Conservation (phyloP, 495 filamentous ascomycete genomes). For the Hypoxylon crocopeplum region DNA sequence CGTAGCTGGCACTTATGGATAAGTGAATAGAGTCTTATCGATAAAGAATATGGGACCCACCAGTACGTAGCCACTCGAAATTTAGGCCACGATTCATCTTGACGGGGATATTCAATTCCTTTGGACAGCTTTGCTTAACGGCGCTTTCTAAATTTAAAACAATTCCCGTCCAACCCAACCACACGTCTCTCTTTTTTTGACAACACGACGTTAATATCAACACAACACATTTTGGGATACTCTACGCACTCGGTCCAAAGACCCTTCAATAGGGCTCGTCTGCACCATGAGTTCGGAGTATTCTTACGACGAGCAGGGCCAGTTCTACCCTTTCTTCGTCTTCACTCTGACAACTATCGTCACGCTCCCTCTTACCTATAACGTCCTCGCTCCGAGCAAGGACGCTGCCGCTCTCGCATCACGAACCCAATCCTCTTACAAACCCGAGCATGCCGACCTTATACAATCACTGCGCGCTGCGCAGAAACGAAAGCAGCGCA, state of each 20-base stretch:
- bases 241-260: conserved; percentile 18
- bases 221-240: conserved; percentile 12
- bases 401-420: conserved; percentile 62
- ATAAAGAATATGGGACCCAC: conserved; percentile 13
- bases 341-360: conserved; percentile 86
- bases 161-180: too few relatives aligned
- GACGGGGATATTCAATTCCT: not conserved
- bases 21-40: conserved; percentile 25
- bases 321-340: conserved; percentile 99
- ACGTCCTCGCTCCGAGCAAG: conserved; percentile 77
- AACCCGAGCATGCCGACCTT: conserved; percentile 80
- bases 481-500: conserved; percentile 88
- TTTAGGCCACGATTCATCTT: conserved; percentile 44
- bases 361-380: conserved; percentile 90
- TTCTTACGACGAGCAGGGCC: conserved; percentile 96
- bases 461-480: conserved; percentile 85
- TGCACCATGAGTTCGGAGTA: conserved; percentile 91
- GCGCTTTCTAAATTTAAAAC: conserved; percentile 31
- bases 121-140: conserved; percentile 27
- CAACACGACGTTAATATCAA: conserved; percentile 9
- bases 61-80: conserved; percentile 28
- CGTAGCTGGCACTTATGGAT: conserved; percentile 7
- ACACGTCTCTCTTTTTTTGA: too few relatives aligned
- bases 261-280: conserved; percentile 41
- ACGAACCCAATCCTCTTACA: conserved; percentile 70